Base-by-base conservation (phyloP, 352 stramenopile species). In the Phytopythium sindhum region DNA sequence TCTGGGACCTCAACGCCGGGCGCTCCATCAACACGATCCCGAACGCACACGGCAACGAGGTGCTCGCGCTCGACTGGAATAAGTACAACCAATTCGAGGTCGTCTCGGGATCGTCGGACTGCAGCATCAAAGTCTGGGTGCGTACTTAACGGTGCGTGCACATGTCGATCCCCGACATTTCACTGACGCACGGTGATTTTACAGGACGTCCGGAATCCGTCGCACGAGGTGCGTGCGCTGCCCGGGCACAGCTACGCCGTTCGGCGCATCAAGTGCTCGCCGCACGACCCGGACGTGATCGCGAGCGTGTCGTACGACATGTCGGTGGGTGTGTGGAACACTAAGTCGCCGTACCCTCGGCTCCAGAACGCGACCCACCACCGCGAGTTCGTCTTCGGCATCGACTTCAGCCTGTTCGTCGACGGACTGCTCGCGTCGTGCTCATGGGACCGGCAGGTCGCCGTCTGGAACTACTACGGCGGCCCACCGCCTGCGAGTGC, bases 21-120 rank as follows among this genome's bases (percentile, higher is more conserved):
- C 75, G 68, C 0, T 87, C 81, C 0, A 60, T 88, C 29, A 75
- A 70, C 2, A 90, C 80, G 31, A 91, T 96, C 56, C 55, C 67
- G 45, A 41, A 67, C n/a, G 87, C 84, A 19, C 87, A 95, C 67
- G 66, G 70, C 50, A 89, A 89, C 44, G 91, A 97, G 57, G 87
- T 97, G 47, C 80, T 97, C 0, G 73, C 84, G 26, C 75, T 95
- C 47, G 91, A 97, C 72, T 97, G 91, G 91, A 96, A 96, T 79
- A 97, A 97, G 75, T 97, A 97, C 77, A 95, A 96, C 54, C 80
- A 91, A 55, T 92, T 90, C 48, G 71, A 96, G 68, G 66, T 97
- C 60, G 86, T 93, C 29, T 93, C 89, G 0, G 91, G 89, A 29
- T 96, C 88, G 9, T 84, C 86, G 1, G 90, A 96, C 53, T 86